Evolutionary conservation across 441 rosid species (phyloP).

Genomic region (Populus hybrid): DNA sequence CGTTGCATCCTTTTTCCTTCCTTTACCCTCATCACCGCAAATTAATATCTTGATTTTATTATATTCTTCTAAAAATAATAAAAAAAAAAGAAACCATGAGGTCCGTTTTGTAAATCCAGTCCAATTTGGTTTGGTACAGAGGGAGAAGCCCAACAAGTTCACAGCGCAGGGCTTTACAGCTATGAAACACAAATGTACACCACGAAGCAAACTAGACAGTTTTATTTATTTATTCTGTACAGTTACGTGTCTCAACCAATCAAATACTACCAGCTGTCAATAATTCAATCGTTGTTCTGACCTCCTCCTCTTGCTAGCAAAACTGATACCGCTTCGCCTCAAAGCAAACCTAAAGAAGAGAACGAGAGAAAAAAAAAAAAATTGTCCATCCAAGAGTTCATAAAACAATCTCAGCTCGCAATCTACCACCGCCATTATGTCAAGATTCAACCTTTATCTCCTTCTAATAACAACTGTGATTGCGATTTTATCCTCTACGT

Average conservation of each 20-base stretch:
- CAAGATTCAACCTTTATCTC: neutral
- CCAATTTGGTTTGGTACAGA: neutral
- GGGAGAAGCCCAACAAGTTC: neutral
- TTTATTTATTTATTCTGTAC: too few relatives aligned
- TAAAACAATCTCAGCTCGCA: neutral
- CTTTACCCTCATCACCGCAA: too few relatives aligned
- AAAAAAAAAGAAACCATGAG: too few relatives aligned
- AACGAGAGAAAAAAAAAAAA: neutral
- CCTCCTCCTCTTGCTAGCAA: neutral
- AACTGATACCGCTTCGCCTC: neutral
- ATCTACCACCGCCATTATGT: neutral
- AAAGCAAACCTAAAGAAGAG: neutral
- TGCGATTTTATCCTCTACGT: slow-evolving; percentile 34
- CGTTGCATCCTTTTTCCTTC: too few relatives aligned
- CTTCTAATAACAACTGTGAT: neutral
- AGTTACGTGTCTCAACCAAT: slow-evolving; percentile 26
- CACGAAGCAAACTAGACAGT: neutral
- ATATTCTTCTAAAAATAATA: too few relatives aligned
- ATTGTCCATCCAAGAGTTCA: neutral
- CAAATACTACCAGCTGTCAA: slow-evolving; percentile 29
- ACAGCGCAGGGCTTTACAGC: neutral
- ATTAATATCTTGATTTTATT: too few relatives aligned
- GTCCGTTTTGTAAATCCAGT: neutral
- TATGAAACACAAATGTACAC: neutral
- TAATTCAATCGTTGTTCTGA: neutral